phyloP scores from a whole-genome alignment of 306 rosid species.

The Cucurbita pepo region DNA sequence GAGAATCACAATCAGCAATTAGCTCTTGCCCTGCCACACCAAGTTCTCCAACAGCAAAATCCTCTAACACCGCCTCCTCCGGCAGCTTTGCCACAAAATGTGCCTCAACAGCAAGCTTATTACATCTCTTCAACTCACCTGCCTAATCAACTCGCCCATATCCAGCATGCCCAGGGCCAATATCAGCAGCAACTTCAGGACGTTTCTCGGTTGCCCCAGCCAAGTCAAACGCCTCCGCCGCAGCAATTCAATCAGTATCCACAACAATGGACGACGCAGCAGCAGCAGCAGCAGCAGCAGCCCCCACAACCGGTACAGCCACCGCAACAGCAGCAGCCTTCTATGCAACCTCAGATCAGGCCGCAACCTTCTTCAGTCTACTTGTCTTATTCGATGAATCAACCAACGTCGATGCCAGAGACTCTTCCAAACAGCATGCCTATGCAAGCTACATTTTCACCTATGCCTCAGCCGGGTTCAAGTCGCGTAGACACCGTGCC shows the following conservation, averaged over 20 bases:
- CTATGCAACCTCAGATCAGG: slow-evolving; percentile 57
- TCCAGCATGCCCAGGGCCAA: slow-evolving; percentile 54
- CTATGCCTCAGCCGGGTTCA: slow-evolving; percentile 55
- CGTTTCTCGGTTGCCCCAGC: slow-evolving; percentile 44
- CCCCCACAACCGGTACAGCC: slow-evolving; percentile 33
- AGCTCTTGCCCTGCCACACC: slow-evolving; percentile 86
- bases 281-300: slow-evolving; percentile 45
- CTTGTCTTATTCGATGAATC: slow-evolving; percentile 50
- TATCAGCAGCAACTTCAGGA: slow-evolving; percentile 57
- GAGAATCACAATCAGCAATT: slow-evolving; percentile 61
- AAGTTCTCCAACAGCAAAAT: slow-evolving; percentile 45
- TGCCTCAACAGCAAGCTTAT: slow-evolving; percentile 52
- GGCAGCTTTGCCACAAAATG: slow-evolving; percentile 36
- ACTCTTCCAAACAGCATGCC: slow-evolving; percentile 68
- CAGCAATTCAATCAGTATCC: slow-evolving; percentile 72
- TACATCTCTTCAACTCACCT: slow-evolving; percentile 48
- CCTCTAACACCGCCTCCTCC: slow-evolving; percentile 34
- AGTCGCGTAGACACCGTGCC: slow-evolving; percentile 45
- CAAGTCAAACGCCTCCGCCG: slow-evolving; percentile 37
- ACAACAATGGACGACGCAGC: slow-evolving; percentile 35
- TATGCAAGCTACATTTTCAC: slow-evolving; percentile 73
- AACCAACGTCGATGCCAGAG: slow-evolving; percentile 49
- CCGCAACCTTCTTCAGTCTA: slow-evolving; percentile 38
- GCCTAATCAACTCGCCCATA: slow-evolving; percentile 32
- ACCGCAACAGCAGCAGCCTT: slow-evolving; percentile 41